phyloP scores from a whole-genome alignment of 1,284 basidiomycete species.

The Malassezia nana region DNA sequence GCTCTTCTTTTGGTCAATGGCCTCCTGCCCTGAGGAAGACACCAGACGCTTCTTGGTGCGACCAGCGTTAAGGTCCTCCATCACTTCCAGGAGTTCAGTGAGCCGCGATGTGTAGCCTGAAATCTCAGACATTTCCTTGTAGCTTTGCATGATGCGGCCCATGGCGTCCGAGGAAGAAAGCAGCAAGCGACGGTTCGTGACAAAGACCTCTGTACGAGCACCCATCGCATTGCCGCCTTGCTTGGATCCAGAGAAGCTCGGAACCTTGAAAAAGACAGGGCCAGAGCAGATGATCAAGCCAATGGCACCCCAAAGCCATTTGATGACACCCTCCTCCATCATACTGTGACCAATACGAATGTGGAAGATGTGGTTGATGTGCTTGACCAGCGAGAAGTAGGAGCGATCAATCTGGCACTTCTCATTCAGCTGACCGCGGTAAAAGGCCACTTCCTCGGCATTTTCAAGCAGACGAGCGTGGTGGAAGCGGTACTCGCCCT shows the following conservation, averaged over 20 bases:
- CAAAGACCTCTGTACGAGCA: conserved; percentile 55
- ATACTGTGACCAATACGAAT: conserved; percentile 83
- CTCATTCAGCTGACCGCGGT: conserved; percentile 80
- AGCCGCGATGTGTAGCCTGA: conserved; percentile 92
- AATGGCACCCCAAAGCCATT: conserved; percentile 90
- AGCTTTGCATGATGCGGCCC: conserved; percentile 75
- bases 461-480: conserved; percentile 90
- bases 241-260: conserved; percentile 52
- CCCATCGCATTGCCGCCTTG: conserved; percentile 36
- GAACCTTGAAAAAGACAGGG: conserved; percentile 81
- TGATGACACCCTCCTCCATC: conserved; percentile 73
- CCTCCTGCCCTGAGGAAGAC: conserved; percentile 60
- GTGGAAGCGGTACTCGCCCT: conserved; percentile 76
- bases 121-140: conserved; percentile 82
- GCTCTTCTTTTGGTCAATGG: conserved; percentile 60
- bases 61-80: conserved; percentile 73
- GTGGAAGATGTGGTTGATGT: conserved; percentile 71
- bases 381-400: conserved; percentile 76
- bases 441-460: conserved; percentile 84
- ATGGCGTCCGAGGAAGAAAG: conserved; percentile 59
- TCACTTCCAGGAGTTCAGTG: conserved; percentile 75
- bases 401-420: conserved; percentile 84
- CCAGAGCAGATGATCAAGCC: conserved; percentile 86
- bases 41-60: conserved; percentile 79
- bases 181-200: conserved; percentile 82